These are phyloP conservation scores for Saccharomycopsis capsularis DNA, from an alignment of 805 yeast genomes.

Conservation along the genomic window DNA sequence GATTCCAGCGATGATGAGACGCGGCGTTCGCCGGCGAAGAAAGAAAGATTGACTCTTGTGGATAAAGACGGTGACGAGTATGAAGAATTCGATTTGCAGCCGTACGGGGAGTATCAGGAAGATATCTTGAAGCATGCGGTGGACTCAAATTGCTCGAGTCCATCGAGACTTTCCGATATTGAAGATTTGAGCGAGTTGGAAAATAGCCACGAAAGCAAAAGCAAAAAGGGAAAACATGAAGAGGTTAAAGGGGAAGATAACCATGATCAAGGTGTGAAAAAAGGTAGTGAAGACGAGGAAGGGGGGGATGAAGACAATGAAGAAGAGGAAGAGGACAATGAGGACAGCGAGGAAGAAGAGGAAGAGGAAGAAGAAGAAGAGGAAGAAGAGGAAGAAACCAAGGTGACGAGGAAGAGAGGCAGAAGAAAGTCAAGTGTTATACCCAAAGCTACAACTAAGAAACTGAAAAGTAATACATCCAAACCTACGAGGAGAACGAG, in stretches of 20 bases:
- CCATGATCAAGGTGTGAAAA: background rate
- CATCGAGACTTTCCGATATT: constrained; percentile 11
- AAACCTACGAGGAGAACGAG: constrained; percentile 5
- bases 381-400: constrained; percentile 1
- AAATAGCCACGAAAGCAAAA: background rate
- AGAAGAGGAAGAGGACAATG: constrained; percentile 1
- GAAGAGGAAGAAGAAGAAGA: constrained; percentile 5
- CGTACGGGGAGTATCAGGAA: constrained; percentile 6
- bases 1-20: constrained; percentile 27
- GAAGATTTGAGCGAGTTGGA: constrained; percentile 8
- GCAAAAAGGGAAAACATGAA: constrained; percentile 2
- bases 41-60: background rate
- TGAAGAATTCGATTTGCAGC: constrained; percentile 16
- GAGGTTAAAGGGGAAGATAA: constrained; percentile 5
- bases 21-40: background rate
- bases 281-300: background rate
- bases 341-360: constrained; percentile 7
- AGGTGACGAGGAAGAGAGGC: background rate
- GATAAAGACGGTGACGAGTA: constrained; percentile 17
- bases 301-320: background rate
- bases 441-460: constrained; percentile 1
- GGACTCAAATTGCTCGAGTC: constrained; percentile 18
- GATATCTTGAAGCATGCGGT: constrained; percentile 8
- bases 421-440: background rate
- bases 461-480: background rate